phyloP scores from a whole-genome alignment of 345 rosid genomes.

The Ceriops tagal region DNA sequence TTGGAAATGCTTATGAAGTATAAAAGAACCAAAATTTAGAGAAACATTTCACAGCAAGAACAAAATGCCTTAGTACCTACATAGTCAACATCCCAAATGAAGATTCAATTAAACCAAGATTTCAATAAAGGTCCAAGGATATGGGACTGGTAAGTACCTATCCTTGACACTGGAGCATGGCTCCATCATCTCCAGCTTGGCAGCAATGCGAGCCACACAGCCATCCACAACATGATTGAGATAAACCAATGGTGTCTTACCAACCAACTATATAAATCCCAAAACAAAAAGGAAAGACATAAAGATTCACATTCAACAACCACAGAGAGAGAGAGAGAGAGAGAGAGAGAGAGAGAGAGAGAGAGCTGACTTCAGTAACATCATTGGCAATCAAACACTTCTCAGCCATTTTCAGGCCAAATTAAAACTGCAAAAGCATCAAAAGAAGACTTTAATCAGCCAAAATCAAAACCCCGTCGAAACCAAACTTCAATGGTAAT shows the following conservation, averaged over 20 bases:
- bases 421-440: slow-evolving; percentile 14
- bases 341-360: not conserved
- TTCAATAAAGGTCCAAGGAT: not conserved
- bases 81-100: not conserved
- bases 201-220: slow-evolving; percentile 70
- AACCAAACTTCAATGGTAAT: not conserved
- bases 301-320: slow-evolving; percentile 6
- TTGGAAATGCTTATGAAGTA: not conserved
- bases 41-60: not conserved
- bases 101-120: not conserved
- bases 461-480: not conserved
- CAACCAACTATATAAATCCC: slow-evolving; percentile 46
- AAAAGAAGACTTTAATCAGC: not conserved
- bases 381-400: slow-evolving; percentile 50
- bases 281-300: slow-evolving; percentile 1
- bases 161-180: slow-evolving; percentile 95
- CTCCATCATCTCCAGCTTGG: slow-evolving; percentile 82
- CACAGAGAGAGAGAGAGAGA: not conserved
- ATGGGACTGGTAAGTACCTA: slow-evolving; percentile 40
- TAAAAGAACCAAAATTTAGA: not conserved
- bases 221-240: slow-evolving; percentile 69
- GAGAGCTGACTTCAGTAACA: slow-evolving; percentile 50
- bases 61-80: not conserved
- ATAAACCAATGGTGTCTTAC: slow-evolving; percentile 80
- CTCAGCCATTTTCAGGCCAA: slow-evolving; percentile 16